Evolutionary conservation across 108 stramenopile species (phyloP), one percentile per base, ranked within the genome.

Genomic region (Skeletonema tropicum): DNA sequence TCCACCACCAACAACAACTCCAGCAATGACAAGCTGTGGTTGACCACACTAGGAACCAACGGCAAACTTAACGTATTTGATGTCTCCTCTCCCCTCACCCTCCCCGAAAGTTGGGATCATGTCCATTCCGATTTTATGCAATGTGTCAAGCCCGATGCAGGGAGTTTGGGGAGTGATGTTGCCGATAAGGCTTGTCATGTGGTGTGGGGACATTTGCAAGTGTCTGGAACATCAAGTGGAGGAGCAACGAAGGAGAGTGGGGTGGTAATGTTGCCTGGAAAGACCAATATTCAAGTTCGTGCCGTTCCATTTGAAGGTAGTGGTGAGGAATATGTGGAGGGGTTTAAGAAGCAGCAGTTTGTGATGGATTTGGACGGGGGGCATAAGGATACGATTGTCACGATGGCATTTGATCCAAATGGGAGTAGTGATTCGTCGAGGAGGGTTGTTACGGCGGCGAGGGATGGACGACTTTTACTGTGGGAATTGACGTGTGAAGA

Each of bases 351-450:
- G 66, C 76, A 77, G n/a, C 52, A 46, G 46, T 76, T 84, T 60
- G 48, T 80, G 7, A 41, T 66, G 49, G 76, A 31, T 13, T 60
- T 61, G 15, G 74, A 62, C 36, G 30, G 60, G 21, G 90, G 84
- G 15, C 92, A 93, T 52, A 55, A 76, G 33, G 90, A 94, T 67
- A 32, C 80, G 1, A 90, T 93, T 68, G 90, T 93, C 1, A 23
- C 71, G n/a, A 70, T 88, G 60, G 84, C 74, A 6, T 64, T 77
- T 68, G 63, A 29, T 15, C 79, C 82, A 14, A 57, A 14, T 68
- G 64, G 7, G 6, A 11, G 12, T 12, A 26, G 19, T 12, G 61
- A 32, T 26, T 29, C 1, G 1, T n/a, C 14, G 26, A 35, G 41
- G 5, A 36, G 46, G 29, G 39, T 89, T 57, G 73, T 91, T 39